Evolutionary conservation across 305 asterid species (phyloP).

Genomic region (Nicotiana rustica): DNA sequence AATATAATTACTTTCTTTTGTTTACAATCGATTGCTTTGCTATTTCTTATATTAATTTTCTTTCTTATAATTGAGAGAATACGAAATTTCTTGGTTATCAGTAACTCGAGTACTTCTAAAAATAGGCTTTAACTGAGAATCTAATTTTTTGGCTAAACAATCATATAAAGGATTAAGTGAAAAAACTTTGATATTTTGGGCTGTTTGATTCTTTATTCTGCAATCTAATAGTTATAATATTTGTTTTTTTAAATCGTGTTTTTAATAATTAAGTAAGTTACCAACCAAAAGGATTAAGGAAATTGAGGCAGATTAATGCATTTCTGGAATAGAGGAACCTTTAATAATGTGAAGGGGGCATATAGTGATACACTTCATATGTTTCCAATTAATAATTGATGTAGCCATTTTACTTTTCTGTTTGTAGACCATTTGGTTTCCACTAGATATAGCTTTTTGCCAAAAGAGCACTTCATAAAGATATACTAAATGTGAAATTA

Average conservation of each 20-base stretch:
- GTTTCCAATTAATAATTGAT: background rate
- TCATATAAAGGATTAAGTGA: background rate
- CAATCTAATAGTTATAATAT: background rate
- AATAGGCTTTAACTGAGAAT: too few relatives aligned
- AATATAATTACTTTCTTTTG: too few relatives aligned
- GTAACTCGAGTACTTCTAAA: too few relatives aligned
- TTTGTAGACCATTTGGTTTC: background rate
- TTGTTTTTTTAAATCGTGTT: too few relatives aligned
- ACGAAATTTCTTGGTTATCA: too few relatives aligned
- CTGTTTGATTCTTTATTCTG: background rate
- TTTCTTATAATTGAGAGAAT: too few relatives aligned
- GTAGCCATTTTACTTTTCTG: background rate
- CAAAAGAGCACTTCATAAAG: constrained; percentile 2
- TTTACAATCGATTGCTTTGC: too few relatives aligned
- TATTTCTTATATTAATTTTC: too few relatives aligned
- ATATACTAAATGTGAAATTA: background rate
- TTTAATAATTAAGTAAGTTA: too few relatives aligned
- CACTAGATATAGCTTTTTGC: constrained; percentile 6
- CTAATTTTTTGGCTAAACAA: too few relatives aligned
- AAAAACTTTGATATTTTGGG: background rate
- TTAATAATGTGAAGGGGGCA: background rate
- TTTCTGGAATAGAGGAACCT: background rate
- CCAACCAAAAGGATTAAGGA: background rate
- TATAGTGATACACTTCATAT: background rate
- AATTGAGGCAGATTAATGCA: background rate